Percentiles rank a stretch among this genome's conserved stretches.
These are phyloP conservation scores for Gaillardinia entomophila DNA, from an alignment of 805 yeast genomes.

Conservation along the genomic window DNA sequence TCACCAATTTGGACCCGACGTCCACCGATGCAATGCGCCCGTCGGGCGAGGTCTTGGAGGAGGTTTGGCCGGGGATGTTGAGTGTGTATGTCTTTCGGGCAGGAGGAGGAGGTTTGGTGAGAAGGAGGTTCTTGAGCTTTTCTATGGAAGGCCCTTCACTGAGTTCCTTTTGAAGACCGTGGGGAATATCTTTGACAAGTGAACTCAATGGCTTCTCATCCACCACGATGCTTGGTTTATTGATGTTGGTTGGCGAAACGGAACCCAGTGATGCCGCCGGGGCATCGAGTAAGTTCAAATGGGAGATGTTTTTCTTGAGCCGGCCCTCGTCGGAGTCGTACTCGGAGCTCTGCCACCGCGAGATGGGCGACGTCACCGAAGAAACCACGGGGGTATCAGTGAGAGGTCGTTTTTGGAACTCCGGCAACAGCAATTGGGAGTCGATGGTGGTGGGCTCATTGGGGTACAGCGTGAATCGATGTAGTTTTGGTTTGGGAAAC, in stretches of 20 bases:
- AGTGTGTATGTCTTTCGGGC: constrained; percentile 71
- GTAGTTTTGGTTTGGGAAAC: not conserved
- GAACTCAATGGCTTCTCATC: not conserved
- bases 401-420: constrained; percentile 64
- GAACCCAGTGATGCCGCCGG: constrained; percentile 13
- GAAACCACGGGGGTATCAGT: constrained; percentile 71
- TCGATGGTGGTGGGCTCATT: constrained; percentile 5
- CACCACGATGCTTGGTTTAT: constrained; percentile 3
- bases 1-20: constrained; percentile 68
- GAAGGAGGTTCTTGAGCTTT: constrained; percentile 27
- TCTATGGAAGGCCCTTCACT: constrained; percentile 38
- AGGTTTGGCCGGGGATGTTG: constrained; percentile 89
- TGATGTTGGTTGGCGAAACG: constrained; percentile 13
- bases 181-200: constrained; percentile 27
- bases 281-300: constrained; percentile 32
- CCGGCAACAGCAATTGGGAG: constrained; percentile 34
- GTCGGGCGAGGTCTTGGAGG: constrained; percentile 73
- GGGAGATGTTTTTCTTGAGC: constrained; percentile 31
- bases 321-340: constrained; percentile 7
- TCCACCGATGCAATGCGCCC: constrained; percentile 60
- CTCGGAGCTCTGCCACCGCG: constrained; percentile 18
- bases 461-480: not conserved
- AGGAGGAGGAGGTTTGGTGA: constrained; percentile 32
- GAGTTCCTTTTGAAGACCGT: constrained; percentile 28
- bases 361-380: constrained; percentile 48